phyloP scores from a whole-genome alignment of 2,329 filamentous ascomycete species.

The Aaosphaeria arxii region DNA sequence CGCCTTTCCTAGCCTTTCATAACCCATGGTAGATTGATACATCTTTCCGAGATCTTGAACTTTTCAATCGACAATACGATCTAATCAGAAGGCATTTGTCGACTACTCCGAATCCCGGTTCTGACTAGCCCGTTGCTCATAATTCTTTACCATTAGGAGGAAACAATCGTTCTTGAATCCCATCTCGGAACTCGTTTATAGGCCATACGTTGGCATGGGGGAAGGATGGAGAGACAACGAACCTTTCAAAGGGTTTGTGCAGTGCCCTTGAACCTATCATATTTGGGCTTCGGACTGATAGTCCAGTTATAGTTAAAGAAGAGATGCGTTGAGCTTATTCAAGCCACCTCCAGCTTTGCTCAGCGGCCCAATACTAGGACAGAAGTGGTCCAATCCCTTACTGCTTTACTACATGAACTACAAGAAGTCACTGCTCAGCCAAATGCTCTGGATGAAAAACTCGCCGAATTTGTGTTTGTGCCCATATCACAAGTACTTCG shows the following conservation, averaged over 20 bases:
- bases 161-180: too few species aligned
- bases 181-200: too few species aligned
- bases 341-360: slow-evolving; percentile 51
- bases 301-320: slow-evolving; percentile 50
- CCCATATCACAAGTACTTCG: slow-evolving; percentile 85
- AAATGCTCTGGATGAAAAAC: slow-evolving; percentile 65
- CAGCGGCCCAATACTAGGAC: slow-evolving; percentile 43
- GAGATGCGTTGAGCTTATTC: slow-evolving; percentile 57
- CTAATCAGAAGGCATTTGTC: too few species aligned
- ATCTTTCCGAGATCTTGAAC: too few species aligned
- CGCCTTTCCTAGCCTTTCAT: too few species aligned
- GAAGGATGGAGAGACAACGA: slow-evolving; percentile 35
- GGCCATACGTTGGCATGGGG: not conserved
- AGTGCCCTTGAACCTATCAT: too few species aligned
- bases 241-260: slow-evolving; percentile 36
- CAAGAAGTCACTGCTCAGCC: slow-evolving; percentile 26
- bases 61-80: too few species aligned
- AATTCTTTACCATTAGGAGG: too few species aligned
- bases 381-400: slow-evolving; percentile 49
- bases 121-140: too few species aligned
- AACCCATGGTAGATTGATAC: too few species aligned
- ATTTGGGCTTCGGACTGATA: too few species aligned
- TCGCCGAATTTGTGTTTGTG: slow-evolving; percentile 94
- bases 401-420: slow-evolving; percentile 45
- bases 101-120: too few species aligned